A percentile compares a stretch with the other conserved stretches of the same genome.
These are phyloP conservation scores for Phytopythium sindhum DNA, from an alignment of 352 stramenopile genomes.

Conservation along the genomic window DNA sequence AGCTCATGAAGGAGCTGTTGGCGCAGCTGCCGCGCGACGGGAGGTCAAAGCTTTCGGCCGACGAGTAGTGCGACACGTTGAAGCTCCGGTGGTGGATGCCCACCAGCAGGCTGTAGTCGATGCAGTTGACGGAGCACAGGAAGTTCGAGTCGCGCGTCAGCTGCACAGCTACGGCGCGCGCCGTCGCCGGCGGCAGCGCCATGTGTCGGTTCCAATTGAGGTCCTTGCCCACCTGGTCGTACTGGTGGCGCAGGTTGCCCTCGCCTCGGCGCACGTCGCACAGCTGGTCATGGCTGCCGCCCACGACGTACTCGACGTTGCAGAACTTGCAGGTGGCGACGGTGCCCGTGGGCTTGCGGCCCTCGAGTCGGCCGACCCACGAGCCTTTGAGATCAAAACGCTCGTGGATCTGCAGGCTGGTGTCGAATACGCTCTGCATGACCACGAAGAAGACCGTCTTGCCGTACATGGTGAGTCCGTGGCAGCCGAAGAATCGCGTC, in stretches of 20 bases:
- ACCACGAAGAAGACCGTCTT: slow-evolving; percentile 85
- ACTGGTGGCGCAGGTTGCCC: slow-evolving; percentile 69
- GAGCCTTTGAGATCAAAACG: slow-evolving; percentile 83
- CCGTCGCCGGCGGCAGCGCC: slow-evolving; percentile 51
- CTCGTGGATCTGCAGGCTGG: slow-evolving; percentile 74
- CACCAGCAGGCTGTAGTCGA: slow-evolving; percentile 95
- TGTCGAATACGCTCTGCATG: slow-evolving; percentile 84
- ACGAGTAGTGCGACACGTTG: slow-evolving; percentile 73
- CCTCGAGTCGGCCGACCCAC: slow-evolving; percentile 78
- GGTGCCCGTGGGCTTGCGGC: slow-evolving; percentile 66
- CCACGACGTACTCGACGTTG: slow-evolving; percentile 56
- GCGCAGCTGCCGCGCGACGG: slow-evolving; percentile 18
- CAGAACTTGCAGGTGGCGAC: slow-evolving; percentile 76
- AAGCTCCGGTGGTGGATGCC: slow-evolving; percentile 91
- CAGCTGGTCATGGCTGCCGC: slow-evolving; percentile 63
- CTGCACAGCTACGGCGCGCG: slow-evolving; percentile 61
- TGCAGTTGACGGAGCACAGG: slow-evolving; percentile 90
- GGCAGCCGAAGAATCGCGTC: slow-evolving; percentile 75
- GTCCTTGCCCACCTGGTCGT: slow-evolving; percentile 81
- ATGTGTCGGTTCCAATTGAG: slow-evolving; percentile 85
- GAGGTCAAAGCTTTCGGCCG: slow-evolving; percentile 42
- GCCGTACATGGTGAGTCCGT: slow-evolving; percentile 82
- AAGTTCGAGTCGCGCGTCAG: slow-evolving; percentile 88
- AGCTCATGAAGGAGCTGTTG: slow-evolving; percentile 24
- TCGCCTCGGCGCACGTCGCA: slow-evolving; percentile 59